These are phyloP conservation scores for Umbelopsis sp. DNA, from an alignment of 371 early-diverging fungal species.

Conservation along the genomic window DNA sequence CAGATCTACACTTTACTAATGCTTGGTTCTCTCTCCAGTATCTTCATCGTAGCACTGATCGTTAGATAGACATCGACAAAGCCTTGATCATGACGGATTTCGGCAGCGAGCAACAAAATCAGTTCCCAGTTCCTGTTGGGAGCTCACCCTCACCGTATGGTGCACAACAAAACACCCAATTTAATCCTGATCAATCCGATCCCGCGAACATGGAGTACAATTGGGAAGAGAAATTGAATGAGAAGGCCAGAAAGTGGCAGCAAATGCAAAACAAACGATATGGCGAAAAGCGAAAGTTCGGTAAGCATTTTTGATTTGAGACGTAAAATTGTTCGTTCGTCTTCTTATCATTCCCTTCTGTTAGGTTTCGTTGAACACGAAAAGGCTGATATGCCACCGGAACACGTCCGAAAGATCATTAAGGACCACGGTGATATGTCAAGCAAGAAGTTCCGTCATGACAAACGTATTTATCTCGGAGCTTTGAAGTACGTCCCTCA, in stretches of 20 bases:
- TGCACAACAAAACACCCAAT: constrained; percentile 32
- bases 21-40: neutral
- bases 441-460: constrained; percentile 93
- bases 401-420: constrained; percentile 95
- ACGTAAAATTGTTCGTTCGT: neutral
- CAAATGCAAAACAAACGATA: constrained; percentile 91
- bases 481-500: constrained; percentile 99
- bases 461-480: constrained; percentile 96
- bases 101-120: constrained; percentile 22
- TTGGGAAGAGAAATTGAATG: constrained; percentile 64
- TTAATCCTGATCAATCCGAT: constrained; percentile 36
- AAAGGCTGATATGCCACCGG: constrained; percentile 97
- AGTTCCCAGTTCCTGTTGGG: constrained; percentile 38
- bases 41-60: constrained; percentile 14
- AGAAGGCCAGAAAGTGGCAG: constrained; percentile 89
- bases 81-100: constrained; percentile 20
- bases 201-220: constrained; percentile 29
- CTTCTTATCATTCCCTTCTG: neutral
- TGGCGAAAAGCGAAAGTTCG: constrained; percentile 92
- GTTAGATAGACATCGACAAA: constrained; percentile 1
- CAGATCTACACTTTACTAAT: neutral
- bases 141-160: constrained; percentile 37
- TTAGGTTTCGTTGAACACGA: constrained; percentile 69
- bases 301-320: constrained; percentile 46
- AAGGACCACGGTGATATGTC: constrained; percentile 99